These are phyloP conservation scores for Gonapodya sp. DNA, from an alignment of 192 early-diverging fungal species.

Conservation along the genomic window DNA sequence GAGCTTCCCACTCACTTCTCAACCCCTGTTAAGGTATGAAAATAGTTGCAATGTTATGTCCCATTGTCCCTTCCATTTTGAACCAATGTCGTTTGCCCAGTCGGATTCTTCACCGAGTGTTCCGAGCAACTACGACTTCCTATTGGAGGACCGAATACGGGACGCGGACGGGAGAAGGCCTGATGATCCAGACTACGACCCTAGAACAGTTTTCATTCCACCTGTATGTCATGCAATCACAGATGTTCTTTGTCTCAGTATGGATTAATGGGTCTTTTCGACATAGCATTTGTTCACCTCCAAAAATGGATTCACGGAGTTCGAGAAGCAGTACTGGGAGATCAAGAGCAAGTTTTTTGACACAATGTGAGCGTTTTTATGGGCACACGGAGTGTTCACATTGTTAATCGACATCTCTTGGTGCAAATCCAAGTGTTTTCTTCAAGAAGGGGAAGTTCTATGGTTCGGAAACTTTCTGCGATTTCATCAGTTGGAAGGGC, in stretches of 20 bases:
- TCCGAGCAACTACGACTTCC: not conserved
- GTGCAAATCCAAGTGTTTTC: slow-evolving; percentile 63
- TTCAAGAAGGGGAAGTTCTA: slow-evolving; percentile 99
- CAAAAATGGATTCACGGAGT: slow-evolving; percentile 67
- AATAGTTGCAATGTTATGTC: no score
- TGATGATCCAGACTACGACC: slow-evolving; percentile 78
- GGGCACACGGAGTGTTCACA: not conserved
- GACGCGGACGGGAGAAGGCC: slow-evolving; percentile 62
- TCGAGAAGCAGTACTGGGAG: slow-evolving; percentile 99
- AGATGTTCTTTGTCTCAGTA: no score
- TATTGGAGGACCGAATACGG: slow-evolving; percentile 17
- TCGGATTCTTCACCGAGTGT: no score
- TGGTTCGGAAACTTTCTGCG: slow-evolving; percentile 28
- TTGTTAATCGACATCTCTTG: not conserved
- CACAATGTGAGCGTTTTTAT: not conserved
- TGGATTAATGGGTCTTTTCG: no score
- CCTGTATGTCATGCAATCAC: slow-evolving; percentile 54
- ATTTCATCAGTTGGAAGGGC: no score
- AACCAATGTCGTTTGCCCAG: no score
- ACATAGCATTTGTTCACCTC: not conserved
- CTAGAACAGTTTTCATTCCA: slow-evolving; percentile 81
- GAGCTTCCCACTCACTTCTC: not conserved
- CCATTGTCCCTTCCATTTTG: no score
- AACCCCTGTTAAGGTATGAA: not conserved
- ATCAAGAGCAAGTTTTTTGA: slow-evolving; percentile 61